phyloP scores from a whole-genome alignment of 176 grass and related monocot species.

The Otatea glauca region DNA sequence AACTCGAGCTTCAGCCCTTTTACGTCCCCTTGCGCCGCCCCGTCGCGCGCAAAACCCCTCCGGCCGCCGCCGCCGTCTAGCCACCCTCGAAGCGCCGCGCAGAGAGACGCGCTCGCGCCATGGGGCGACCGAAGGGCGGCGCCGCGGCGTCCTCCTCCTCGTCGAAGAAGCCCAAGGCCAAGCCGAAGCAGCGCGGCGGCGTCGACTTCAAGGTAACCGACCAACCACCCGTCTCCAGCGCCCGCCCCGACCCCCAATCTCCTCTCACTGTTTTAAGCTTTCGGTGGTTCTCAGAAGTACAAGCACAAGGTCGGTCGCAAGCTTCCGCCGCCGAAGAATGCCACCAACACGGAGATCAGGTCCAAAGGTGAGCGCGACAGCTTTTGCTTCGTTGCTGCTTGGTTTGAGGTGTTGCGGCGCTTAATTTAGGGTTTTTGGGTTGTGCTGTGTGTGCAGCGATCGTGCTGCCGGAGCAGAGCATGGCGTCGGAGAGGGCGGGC shows the following conservation, averaged over 20 bases:
- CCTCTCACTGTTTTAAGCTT: background rate
- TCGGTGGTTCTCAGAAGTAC: slow-evolving; percentile 63
- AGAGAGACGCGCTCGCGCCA: background rate
- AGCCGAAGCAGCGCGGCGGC: slow-evolving; percentile 62
- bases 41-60: background rate
- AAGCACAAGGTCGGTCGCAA: slow-evolving; percentile 90
- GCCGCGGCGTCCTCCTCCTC: slow-evolving; percentile 25
- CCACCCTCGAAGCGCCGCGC: background rate
- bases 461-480: slow-evolving; percentile 80
- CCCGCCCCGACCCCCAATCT: background rate
- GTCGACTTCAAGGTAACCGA: slow-evolving; percentile 68
- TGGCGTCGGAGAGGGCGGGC: slow-evolving; percentile 75
- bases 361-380: slow-evolving; percentile 60
- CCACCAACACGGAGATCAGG: slow-evolving; percentile 83
- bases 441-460: slow-evolving; percentile 42
- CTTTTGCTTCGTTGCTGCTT: background rate
- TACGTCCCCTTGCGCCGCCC: background rate
- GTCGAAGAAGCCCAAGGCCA: slow-evolving; percentile 54
- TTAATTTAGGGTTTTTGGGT: slow-evolving; percentile 17
- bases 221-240: background rate
- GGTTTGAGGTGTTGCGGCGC: background rate
- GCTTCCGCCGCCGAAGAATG: slow-evolving; percentile 84
- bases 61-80: background rate
- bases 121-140: slow-evolving; percentile 51
- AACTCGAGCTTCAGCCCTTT: background rate